A percentile compares a stretch with the other conserved stretches of the same genome.
phyloP scores from a whole-genome alignment of 805 yeast species.

The Candida sanyiensis region DNA sequence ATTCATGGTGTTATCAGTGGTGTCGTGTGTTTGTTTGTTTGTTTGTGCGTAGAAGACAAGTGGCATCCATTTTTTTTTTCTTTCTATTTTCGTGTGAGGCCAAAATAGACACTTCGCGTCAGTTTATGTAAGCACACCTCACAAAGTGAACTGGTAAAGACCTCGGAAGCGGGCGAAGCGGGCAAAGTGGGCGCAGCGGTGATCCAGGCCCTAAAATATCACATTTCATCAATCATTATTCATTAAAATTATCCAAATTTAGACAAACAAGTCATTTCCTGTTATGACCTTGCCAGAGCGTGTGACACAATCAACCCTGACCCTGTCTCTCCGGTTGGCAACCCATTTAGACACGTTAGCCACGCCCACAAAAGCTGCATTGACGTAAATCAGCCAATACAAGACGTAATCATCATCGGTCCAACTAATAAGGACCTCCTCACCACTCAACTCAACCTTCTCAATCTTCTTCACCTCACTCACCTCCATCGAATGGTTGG shows the following conservation, averaged over 20 bases:
- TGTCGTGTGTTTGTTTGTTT: neutral
- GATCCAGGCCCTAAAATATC: too few species aligned
- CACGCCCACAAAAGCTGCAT: slow-evolving; percentile 27
- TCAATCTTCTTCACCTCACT: neutral
- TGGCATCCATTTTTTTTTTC: neutral
- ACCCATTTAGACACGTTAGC: slow-evolving; percentile 10
- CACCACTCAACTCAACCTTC: slow-evolving; percentile 5
- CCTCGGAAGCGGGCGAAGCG: too few species aligned
- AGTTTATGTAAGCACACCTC: too few species aligned
- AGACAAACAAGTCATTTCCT: slow-evolving; percentile 19
- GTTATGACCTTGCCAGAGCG: slow-evolving; percentile 17
- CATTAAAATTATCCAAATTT: too few species aligned
- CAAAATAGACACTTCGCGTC: too few species aligned
- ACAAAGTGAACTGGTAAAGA: too few species aligned
- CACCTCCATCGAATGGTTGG: neutral
- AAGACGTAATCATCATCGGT: slow-evolving; percentile 15
- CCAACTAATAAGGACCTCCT: slow-evolving; percentile 23
- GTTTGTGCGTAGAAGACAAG: neutral
- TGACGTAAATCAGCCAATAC: slow-evolving; percentile 29
- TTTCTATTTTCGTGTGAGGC: too few species aligned
- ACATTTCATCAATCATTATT: too few species aligned
- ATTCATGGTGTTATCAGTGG: slow-evolving; percentile 3
- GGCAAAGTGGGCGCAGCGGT: too few species aligned
- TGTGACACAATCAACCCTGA: slow-evolving; percentile 21
- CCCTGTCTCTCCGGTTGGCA: slow-evolving; percentile 12